Evolutionary conservation across 2,329 filamentous ascomycete species (phyloP).

Genomic region (Tothia fuscella): DNA sequence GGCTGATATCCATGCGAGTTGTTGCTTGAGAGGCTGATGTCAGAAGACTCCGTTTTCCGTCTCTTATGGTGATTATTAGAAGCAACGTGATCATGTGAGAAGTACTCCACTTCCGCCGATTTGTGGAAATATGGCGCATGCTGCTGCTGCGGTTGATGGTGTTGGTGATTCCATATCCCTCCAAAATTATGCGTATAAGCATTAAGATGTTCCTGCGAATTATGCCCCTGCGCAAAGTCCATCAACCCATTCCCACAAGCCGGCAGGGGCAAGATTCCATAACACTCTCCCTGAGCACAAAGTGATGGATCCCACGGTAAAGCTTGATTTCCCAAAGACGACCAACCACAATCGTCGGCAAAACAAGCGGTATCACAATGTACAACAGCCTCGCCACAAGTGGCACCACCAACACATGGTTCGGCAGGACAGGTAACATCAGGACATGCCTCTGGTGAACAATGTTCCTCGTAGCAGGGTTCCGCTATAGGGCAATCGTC

Average conservation of each 20-base stretch:
- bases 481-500: constrained; percentile 6
- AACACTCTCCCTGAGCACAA: constrained; percentile 1
- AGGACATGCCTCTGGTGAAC: constrained; percentile 4
- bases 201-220: background rate
- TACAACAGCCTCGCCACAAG: too few species aligned
- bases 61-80: too few species aligned
- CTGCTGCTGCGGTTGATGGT: background rate
- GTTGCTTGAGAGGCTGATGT: too few species aligned
- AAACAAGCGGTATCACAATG: constrained; percentile 2
- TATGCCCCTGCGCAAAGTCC: background rate
- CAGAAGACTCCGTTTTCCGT: too few species aligned
- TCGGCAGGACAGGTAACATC: background rate
- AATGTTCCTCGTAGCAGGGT: constrained; percentile 8
- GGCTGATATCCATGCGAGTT: too few species aligned
- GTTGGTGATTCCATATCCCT: background rate
- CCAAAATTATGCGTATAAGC: background rate
- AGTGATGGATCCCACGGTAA: background rate
- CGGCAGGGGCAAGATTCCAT: constrained; percentile 1
- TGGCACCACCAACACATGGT: too few species aligned
- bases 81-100: background rate
- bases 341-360: background rate
- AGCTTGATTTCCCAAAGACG: background rate
- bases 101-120: background rate
- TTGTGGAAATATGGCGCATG: background rate
- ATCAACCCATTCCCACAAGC: background rate